Base-by-base conservation (phyloP, 169 alveolate species). In the Toxoplasma gondii region DNA sequence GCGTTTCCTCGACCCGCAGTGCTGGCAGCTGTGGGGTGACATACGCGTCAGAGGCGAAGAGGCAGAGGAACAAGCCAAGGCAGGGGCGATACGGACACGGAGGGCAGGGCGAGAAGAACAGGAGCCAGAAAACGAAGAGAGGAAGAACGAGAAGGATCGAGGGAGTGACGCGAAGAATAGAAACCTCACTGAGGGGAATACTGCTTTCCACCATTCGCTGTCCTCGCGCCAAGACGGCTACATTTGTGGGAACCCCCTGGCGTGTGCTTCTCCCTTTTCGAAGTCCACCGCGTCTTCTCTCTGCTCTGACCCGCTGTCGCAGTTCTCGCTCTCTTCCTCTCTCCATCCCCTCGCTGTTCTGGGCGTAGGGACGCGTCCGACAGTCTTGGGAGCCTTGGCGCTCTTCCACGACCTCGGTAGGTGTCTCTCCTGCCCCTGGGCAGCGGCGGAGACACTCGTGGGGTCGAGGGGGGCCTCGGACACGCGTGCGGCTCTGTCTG, bases 1-100 rank as follows among this genome's bases (percentile, higher is more conserved):
- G 38, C 88, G 88, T 10, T 92, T 80, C 39, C 83, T 84, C 31
- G 92, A 92, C 82, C 95, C 95, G 17, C 49, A 31, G 31, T 88
- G 80, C 24, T 34, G 44, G 69, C 92, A 83, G 41, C 17, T 82
- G 86, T 34, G 84, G 84, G 7, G n/a, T 9, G 81, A 17, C 41
- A 17, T 24, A 17, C 24, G 81, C 81, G 27, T 19, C 36, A 80
- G 10, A 45, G 27, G 88, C 88, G 49, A 38, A 27, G 36, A 19
- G 36, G 88, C 44, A 38, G 41, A 34, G 31, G 88, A 80, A 80
- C 41, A 80, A 80, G 45, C 10, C 53, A 31, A 31, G 88, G 53
- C 4, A 9, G 49, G 36, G 88, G 88, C 27, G 44, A 16, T 7
- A 9, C 4, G 36, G 88, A 5, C 31, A n/a, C 31, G 36, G 12